Evolutionary conservation across 202 grass and related monocot species (phyloP), one percentile per base, ranked within the genome.

Genomic region (Carex sylvatica): DNA sequence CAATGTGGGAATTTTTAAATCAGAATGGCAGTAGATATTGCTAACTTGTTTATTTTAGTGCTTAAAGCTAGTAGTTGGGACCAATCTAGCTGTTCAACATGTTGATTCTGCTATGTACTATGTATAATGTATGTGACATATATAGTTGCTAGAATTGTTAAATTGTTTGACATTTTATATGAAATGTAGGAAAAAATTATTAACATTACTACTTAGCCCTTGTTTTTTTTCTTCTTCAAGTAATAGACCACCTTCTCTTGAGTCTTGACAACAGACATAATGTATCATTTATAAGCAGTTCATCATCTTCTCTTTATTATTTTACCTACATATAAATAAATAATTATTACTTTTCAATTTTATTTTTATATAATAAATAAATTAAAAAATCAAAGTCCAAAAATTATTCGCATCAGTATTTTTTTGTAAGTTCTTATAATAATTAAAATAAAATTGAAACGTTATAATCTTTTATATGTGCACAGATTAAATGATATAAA

Each of bases 71-170:
- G 52, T 13, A 19, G 52, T n/a, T 77, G 52, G 74, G 74, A 77
- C 52, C 52, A 77, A 77, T n/a, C 74, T 59, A 77, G 74, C 74
- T 77, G 74, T 58, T 58, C 53, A 58, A 20, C 74, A 77, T 38
- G 74, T 58, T 58, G 53, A 54, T 74, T 74, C 23, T 55, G 49
- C 47, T 33, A 33, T 54, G 24, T 52, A 51, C 20, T 3, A 52
- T 52, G 44, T 52, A 74, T 70, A 69, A 22, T 72, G 4, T 47
- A 47, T 71, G 5, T 52, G 13, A 8, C 2, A 53, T 9, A 9
- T 1, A 54, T 9, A 54, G 5, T 74, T 53, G 71, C 12, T 74
- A 74, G 11, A 73, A 73, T 73, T 74, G 47, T 16, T 76, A 76
- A 54, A n/a, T 24, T 55, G 24, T 55, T 55, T 75, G 24, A 19